A percentile compares a stretch with the other conserved stretches of the same genome.
phyloP scores from a whole-genome alignment of 345 rosid genomes.

The Aquilaria sinensis region DNA sequence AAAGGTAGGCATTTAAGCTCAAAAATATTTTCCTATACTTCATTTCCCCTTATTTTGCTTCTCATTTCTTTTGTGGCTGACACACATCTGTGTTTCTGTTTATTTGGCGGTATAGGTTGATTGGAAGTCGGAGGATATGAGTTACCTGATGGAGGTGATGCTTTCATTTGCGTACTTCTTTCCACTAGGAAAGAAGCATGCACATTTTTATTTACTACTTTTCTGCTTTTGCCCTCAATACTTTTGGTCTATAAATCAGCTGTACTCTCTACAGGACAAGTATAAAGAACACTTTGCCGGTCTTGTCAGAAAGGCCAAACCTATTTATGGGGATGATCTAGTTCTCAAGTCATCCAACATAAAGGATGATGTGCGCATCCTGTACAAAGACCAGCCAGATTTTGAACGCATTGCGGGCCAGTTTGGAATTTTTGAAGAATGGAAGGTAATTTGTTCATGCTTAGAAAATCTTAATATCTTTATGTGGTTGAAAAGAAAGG shows the following conservation, averaged over 20 bases:
- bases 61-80: conserved; percentile 10
- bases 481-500: not conserved
- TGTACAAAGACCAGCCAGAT: conserved; percentile 62
- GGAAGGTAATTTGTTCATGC: conserved; percentile 63
- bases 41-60: conserved; percentile 3
- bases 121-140: conserved; percentile 85
- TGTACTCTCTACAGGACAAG: conserved; percentile 50
- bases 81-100: conserved; percentile 9
- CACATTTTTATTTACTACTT: not conserved
- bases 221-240: conserved; percentile 1
- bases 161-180: too few relatives aligned
- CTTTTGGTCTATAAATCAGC: conserved; percentile 6
- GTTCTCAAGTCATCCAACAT: conserved; percentile 56
- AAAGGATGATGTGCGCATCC: conserved; percentile 65
- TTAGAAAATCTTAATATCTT: not conserved
- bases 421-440: conserved; percentile 91
- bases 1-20: conserved; percentile 33
- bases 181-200: too few relatives aligned
- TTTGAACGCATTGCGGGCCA: conserved; percentile 73
- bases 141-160: conserved; percentile 81
- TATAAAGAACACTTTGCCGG: conserved; percentile 52
- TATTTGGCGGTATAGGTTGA: conserved; percentile 51
- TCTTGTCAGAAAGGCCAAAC: conserved; percentile 62
- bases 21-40: conserved; percentile 3
- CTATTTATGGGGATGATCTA: conserved; percentile 61